Conservation (phyloP, 2,329 filamentous ascomycete species). For the Cordyceps tenuipes region DNA sequence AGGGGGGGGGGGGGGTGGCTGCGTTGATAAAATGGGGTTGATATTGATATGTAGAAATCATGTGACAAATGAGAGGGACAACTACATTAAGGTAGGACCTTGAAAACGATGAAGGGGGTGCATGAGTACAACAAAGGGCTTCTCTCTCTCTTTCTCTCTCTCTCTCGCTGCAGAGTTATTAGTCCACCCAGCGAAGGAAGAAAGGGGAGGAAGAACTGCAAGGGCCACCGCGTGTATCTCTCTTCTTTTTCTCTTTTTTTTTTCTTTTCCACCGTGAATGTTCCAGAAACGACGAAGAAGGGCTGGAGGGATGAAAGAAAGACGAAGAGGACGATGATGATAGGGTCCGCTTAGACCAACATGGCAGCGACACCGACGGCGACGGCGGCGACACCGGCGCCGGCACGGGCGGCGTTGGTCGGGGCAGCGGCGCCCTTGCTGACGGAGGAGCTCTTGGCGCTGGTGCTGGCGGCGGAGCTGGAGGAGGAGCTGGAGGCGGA, state of each 20-base stretch:
- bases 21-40: background rate
- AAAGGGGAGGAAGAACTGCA: background rate
- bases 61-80: background rate
- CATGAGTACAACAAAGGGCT: background rate
- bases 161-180: background rate
- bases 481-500: background rate
- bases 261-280: background rate
- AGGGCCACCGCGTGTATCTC: too few relatives aligned
- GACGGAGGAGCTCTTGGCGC: background rate
- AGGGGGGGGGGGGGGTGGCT: background rate
- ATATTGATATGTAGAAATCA: background rate
- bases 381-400: background rate
- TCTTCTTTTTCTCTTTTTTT: background rate
- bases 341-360: background rate
- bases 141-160: too few relatives aligned
- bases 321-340: background rate
- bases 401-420: background rate
- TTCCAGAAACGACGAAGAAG: background rate
- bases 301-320: background rate
- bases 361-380: conserved; percentile 4
- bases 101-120: background rate
- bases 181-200: background rate
- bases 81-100: background rate
- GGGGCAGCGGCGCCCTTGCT: background rate
- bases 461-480: background rate